Evolutionary conservation across 2,329 filamentous ascomycete species (phyloP), one percentile per base, ranked within the genome.

Genomic region (Trichophaea hybrida): DNA sequence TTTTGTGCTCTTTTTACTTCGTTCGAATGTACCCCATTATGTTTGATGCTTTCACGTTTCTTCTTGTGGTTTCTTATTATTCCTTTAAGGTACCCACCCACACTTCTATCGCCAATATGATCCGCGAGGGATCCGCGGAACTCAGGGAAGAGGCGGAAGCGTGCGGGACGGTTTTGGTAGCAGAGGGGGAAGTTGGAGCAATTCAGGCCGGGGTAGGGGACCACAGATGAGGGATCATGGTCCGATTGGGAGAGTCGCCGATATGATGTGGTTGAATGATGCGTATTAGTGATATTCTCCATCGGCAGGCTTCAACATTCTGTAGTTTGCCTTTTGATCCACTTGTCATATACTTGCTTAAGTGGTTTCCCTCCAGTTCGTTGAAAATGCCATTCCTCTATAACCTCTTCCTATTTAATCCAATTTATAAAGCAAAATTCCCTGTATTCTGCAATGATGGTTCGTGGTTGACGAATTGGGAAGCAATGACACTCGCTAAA

Each of bases 191-290:
- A 24, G 48, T 6, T 13, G 31, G 13, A 12, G 7, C 40, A 46
- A 17, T 46, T 5, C 40, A 5, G 15, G 15, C 6, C n/a, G 48
- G 4, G 48, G 48, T 55, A 32, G 44, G 35, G 57, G 51, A 35
- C 38, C 33, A 33, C 44, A 17, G 35, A 37, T 56, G 40, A 38
- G 48, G 44, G 48, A 55, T 51, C 43, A 34, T 40, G 58, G 55
- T 31, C 58, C 58, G 33, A 59, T 54, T 43, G 58, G 55, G 43
- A 40, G 12, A 40, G 52, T 51, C 49, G 4, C 31, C 10, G 31
- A 35, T 35, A 53, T 53, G 50, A 8, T n/a, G n/a, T 53, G 50
- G 50, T n/a, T 53, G 31, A 37, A 37, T 37, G 32, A 53, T 37
- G 50, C 33, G 13, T 53, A 37, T n/a, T 50, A 50, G 48, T 24